These are phyloP conservation scores for Desmodesmus armatus DNA, from an alignment of 139 green algal genomes.

Conservation along the genomic window DNA sequence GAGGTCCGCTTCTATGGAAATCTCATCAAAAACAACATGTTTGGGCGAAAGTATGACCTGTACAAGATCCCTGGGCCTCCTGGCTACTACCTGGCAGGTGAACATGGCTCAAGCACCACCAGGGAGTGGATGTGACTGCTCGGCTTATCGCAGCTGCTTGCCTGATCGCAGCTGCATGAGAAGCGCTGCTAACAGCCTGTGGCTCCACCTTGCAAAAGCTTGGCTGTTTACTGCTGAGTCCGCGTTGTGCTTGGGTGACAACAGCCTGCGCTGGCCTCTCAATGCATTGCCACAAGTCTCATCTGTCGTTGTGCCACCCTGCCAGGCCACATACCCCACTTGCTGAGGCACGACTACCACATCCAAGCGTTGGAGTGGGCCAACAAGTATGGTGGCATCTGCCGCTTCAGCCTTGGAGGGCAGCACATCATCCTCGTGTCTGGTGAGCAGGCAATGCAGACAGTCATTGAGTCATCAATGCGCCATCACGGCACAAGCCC, in stretches of 20 bases:
- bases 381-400: constrained; percentile 59
- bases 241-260: no score
- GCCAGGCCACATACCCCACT: constrained; percentile 59
- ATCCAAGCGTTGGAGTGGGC: constrained; percentile 67
- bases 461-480: no score
- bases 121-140: no score
- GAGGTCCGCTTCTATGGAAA: constrained; percentile 63
- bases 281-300: not conserved
- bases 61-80: constrained; percentile 52
- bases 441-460: constrained; percentile 35
- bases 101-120: no score
- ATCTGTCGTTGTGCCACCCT: not conserved
- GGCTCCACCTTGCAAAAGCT: not conserved
- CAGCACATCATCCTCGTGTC: constrained; percentile 64
- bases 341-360: constrained; percentile 68
- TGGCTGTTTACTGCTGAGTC: no score
- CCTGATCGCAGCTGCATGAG: not conserved
- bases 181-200: not conserved
- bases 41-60: constrained; percentile 55
- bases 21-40: constrained; percentile 44
- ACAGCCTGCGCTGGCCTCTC: not conserved
- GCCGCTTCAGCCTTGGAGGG: constrained; percentile 61
- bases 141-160: not conserved
- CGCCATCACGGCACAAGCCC: no score
- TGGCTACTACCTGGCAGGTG: constrained; percentile 38